Conservation (phyloP, 2,329 filamentous ascomycete genomes). For the Aspergillus quadricinctus region DNA sequence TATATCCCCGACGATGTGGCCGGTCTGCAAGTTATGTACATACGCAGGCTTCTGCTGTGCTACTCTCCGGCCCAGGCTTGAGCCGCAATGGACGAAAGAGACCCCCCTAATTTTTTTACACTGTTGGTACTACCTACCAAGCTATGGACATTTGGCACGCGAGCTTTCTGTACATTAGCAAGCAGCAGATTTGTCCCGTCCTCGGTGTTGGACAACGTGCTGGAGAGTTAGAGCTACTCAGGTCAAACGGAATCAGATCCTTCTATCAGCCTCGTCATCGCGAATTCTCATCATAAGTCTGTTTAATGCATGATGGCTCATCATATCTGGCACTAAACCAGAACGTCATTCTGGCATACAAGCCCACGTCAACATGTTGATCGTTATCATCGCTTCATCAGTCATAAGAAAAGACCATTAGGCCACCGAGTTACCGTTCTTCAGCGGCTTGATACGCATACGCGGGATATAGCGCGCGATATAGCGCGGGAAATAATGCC, state of each 20-base stretch:
- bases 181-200: background rate
- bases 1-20: background rate
- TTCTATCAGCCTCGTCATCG: background rate
- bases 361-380: background rate
- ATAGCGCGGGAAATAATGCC: slow-evolving; percentile 10
- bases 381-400: background rate
- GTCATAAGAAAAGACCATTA: background rate
- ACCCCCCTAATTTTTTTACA: background rate
- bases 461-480: background rate
- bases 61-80: background rate
- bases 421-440: background rate
- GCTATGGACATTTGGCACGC: background rate
- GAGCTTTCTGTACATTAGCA: background rate
- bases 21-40: no score
- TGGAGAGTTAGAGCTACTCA: background rate
- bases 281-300: background rate
- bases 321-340: background rate
- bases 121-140: background rate
- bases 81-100: background rate
- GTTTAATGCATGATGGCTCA: background rate
- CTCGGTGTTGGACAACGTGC: no score
- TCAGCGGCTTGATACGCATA: background rate
- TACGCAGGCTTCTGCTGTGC: background rate
- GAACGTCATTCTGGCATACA: background rate
- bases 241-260: background rate